Conservation (phyloP, 441 rosid species). For the Gossypium lobatum region DNA sequence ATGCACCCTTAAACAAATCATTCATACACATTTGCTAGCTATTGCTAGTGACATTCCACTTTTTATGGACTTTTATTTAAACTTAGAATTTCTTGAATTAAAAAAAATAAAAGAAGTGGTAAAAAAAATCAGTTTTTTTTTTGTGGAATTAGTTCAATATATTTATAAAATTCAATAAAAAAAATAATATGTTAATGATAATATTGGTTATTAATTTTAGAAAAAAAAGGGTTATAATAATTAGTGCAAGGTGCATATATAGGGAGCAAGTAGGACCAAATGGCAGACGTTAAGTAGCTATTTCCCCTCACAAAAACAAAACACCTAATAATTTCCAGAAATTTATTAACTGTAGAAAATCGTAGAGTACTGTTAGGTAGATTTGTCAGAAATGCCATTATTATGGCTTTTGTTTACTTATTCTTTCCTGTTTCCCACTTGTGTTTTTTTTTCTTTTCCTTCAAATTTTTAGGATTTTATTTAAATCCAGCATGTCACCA, state of each 20-base stretch:
- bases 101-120: no score
- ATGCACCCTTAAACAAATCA: constrained; percentile 4
- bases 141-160: no score
- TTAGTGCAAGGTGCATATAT: neutral
- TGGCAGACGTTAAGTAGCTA: constrained; percentile 19
- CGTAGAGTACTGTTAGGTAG: constrained; percentile 23
- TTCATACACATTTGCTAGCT: constrained; percentile 13
- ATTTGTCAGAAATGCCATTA: constrained; percentile 35
- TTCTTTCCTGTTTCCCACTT: neutral
- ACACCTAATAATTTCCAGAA: constrained; percentile 11
- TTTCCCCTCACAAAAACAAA: constrained; percentile 5
- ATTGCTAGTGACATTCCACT: constrained; percentile 16
- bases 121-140: no score
- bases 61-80: neutral
- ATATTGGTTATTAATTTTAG: neutral
- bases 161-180: neutral
- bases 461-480: neutral
- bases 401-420: neutral
- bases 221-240: neutral
- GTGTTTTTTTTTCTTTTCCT: neutral
- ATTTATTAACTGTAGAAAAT: constrained; percentile 19
- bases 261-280: constrained; percentile 23
- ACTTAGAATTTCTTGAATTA: no score
- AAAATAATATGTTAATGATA: neutral
- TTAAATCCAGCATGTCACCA: neutral